Conservation (phyloP, 495 filamentous ascomycete species). For the Astrocystis sublimbata region DNA sequence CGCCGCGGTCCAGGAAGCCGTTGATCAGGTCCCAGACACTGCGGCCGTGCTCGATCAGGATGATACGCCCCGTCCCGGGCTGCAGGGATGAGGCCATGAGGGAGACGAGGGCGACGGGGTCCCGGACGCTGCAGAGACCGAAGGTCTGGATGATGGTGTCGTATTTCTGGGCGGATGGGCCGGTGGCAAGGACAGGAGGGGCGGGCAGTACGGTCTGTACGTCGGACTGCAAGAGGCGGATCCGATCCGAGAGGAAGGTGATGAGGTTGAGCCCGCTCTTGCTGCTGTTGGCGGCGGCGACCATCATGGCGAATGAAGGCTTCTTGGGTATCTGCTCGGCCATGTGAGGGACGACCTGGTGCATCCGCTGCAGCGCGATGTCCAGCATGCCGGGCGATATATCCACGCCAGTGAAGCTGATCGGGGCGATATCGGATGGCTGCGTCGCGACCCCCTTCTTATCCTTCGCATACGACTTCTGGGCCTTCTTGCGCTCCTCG, state of each 20-base stretch:
- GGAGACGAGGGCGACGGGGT: conserved; percentile 68
- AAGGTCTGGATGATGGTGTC: conserved; percentile 92
- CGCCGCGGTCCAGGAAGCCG: conserved; percentile 70
- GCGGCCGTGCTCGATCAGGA: conserved; percentile 90
- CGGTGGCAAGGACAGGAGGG: conserved; percentile 21
- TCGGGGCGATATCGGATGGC: conserved; percentile 25
- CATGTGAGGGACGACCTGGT: conserved; percentile 32
- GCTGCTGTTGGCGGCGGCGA: conserved; percentile 23
- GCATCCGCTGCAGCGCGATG: conserved; percentile 40
- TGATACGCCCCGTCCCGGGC: conserved; percentile 65
- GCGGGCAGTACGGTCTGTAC: conserved; percentile 35
- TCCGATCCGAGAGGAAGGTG: conserved; percentile 32
- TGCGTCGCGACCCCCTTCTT: conserved; percentile 12
- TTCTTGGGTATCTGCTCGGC: conserved; percentile 33
- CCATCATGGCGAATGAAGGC: conserved; percentile 28
- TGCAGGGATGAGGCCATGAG: conserved; percentile 55
- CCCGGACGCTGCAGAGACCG: conserved; percentile 82
- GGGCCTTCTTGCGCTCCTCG: conserved; percentile 16
- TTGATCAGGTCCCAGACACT: conserved; percentile 79
- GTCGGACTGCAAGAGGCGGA: conserved; percentile 44
- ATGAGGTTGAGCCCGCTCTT: conserved; percentile 21
- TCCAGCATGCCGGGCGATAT: conserved; percentile 46
- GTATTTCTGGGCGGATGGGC: conserved; percentile 50
- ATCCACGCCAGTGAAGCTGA: conserved; percentile 50
- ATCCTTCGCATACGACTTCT: conserved; percentile 9